Conservation (phyloP, 2,329 filamentous ascomycete genomes). For the Neofusicoccum sp. region DNA sequence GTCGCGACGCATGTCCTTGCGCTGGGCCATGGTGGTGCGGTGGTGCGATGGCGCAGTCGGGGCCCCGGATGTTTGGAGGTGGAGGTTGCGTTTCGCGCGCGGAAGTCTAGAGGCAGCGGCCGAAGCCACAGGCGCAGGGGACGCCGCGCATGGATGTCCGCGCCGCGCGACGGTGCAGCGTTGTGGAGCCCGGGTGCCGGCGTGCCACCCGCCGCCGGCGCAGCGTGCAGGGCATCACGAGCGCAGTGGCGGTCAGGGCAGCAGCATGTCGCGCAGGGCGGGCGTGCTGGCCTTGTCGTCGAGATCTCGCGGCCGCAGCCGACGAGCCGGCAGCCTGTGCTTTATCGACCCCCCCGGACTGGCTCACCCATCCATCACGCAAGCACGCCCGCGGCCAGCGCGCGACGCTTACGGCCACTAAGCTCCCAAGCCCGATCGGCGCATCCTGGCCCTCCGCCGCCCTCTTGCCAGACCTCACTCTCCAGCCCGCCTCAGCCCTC, state of each 20-base stretch:
- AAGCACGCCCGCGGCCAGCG: constrained; percentile 8
- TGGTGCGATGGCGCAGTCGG: constrained; percentile 9
- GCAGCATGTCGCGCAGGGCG: background rate
- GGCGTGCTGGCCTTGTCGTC: background rate
- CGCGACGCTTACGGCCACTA: constrained; percentile 14
- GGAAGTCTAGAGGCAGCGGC: constrained; percentile 6
- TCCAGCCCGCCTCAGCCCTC: background rate
- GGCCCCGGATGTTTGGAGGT: constrained; percentile 20
- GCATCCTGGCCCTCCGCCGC: constrained; percentile 8
- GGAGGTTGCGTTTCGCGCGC: constrained; percentile 6
- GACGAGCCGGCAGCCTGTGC: constrained; percentile 7
- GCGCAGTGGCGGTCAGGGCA: constrained; percentile 5
- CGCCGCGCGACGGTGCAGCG: background rate
- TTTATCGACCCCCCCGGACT: constrained; percentile 4
- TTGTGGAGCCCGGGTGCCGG: constrained; percentile 7
- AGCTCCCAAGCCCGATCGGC: constrained; percentile 12
- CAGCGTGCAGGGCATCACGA: background rate
- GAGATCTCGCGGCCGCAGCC: constrained; percentile 12
- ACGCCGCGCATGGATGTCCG: background rate
- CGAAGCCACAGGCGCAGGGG: constrained; percentile 13
- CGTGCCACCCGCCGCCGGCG: background rate
- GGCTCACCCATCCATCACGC: background rate
- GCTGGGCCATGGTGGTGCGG: constrained; percentile 57
- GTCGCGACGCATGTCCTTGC: constrained; percentile 72
- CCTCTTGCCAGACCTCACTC: constrained; percentile 10